These are phyloP conservation scores for Hypomontagnella submonticulosa DNA, from an alignment of 495 filamentous ascomycete species.

Conservation along the genomic window DNA sequence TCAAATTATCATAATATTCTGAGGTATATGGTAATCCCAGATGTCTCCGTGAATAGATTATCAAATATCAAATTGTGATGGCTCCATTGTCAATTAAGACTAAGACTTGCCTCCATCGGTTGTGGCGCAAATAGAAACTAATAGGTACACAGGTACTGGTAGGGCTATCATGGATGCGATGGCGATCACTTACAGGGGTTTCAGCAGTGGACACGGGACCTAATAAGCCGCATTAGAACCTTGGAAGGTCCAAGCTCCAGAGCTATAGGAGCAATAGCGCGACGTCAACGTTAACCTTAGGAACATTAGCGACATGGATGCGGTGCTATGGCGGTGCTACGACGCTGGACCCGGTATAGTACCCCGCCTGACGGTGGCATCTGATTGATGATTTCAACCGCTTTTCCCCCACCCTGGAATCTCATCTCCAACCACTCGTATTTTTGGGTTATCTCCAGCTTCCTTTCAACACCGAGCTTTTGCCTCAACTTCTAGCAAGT, in stretches of 20 bases:
- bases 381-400: constrained; percentile 39
- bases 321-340: constrained; percentile 12
- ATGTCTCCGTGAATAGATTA: background rate
- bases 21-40: background rate
- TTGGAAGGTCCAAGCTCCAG: constrained; percentile 27
- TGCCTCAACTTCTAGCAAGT: constrained; percentile 4
- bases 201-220: constrained; percentile 21
- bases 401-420: constrained; percentile 17
- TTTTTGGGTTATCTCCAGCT: constrained; percentile 20
- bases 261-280: constrained; percentile 12
- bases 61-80: constrained; percentile 5
- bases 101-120: background rate
- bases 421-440: constrained; percentile 41
- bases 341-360: constrained; percentile 16
- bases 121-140: constrained; percentile 4
- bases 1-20: background rate
- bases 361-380: constrained; percentile 42
- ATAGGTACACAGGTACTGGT: constrained; percentile 11
- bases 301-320: constrained; percentile 10
- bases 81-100: background rate
- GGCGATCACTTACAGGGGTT: constrained; percentile 27
- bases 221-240: constrained; percentile 18
- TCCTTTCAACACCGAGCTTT: constrained; percentile 6
- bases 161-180: constrained; percentile 8
- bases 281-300: constrained; percentile 4